These are phyloP conservation scores for Alternaria brassicicola DNA, from an alignment of 2,329 filamentous ascomycete genomes.

Conservation along the genomic window DNA sequence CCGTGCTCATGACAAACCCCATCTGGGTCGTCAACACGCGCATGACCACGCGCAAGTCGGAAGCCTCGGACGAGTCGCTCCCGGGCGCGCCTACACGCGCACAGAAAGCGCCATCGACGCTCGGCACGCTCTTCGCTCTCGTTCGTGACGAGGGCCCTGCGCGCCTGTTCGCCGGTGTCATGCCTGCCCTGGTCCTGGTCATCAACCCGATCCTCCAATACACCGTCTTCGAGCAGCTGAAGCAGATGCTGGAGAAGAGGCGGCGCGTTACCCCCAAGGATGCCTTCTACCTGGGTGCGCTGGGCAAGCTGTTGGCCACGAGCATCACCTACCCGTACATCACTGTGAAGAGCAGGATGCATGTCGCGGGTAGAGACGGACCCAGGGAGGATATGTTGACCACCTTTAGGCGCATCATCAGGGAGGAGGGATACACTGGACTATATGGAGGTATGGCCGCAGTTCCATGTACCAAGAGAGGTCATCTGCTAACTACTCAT, in stretches of 20 bases:
- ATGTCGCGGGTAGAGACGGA: slow-evolving; percentile 80
- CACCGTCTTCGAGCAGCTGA: slow-evolving; percentile 97
- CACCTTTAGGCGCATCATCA: slow-evolving; percentile 78
- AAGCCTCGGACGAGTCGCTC: slow-evolving; percentile 49
- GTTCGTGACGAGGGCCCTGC: slow-evolving; percentile 82
- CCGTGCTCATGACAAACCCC: slow-evolving; percentile 94
- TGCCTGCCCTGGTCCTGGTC: slow-evolving; percentile 90
- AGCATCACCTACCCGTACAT: slow-evolving; percentile 97
- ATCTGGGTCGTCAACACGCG: slow-evolving; percentile 99
- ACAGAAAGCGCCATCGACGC: slow-evolving; percentile 70
- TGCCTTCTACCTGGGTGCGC: slow-evolving; percentile 87
- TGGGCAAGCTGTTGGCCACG: slow-evolving; percentile 94
- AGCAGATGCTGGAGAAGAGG: slow-evolving; percentile 82
- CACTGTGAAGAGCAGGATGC: slow-evolving; percentile 97
- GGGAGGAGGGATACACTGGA: slow-evolving; percentile 88
- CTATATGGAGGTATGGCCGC: slow-evolving; percentile 80
- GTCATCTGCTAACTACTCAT: slow-evolving; percentile 12
- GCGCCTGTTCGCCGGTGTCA: slow-evolving; percentile 88
- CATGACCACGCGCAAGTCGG: slow-evolving; percentile 88
- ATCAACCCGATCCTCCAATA: slow-evolving; percentile 99
- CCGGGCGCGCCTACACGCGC: slow-evolving; percentile 56
- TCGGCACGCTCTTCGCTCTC: slow-evolving; percentile 80
- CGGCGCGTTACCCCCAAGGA: slow-evolving; percentile 80
- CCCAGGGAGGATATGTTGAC: slow-evolving; percentile 80
- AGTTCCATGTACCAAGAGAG: background rate